These are phyloP conservation scores for Quercus lobata DNA, from an alignment of 331 rosid genomes.

Conservation along the genomic window DNA sequence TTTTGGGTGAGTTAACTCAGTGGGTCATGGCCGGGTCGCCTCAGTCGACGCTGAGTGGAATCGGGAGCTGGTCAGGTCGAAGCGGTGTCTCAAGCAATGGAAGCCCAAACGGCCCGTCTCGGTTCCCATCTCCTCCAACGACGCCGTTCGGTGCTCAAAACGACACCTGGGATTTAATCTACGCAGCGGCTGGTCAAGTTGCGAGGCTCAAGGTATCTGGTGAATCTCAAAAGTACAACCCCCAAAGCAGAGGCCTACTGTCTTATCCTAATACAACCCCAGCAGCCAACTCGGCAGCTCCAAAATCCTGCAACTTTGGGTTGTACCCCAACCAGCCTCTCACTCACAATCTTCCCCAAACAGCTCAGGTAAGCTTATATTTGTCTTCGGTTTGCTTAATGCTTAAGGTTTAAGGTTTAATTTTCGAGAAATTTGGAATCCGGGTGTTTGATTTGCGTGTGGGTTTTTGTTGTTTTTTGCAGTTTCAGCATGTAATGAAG, in stretches of 20 bases:
- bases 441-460: background rate
- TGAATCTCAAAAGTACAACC: slow-evolving; percentile 12
- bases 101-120: slow-evolving; percentile 61
- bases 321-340: slow-evolving; percentile 27
- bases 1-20: slow-evolving; percentile 2
- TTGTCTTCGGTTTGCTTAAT: background rate
- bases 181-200: slow-evolving; percentile 71
- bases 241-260: slow-evolving; percentile 19
- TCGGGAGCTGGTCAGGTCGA: slow-evolving; percentile 62
- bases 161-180: slow-evolving; percentile 66
- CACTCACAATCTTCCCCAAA: slow-evolving; percentile 10
- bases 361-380: slow-evolving; percentile 30
- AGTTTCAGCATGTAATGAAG: slow-evolving; percentile 37
- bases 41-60: slow-evolving; percentile 68
- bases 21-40: slow-evolving; percentile 56
- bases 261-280: background rate
- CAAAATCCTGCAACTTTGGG: background rate
- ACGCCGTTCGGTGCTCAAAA: slow-evolving; percentile 44
- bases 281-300: background rate
- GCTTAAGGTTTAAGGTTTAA: background rate
- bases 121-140: slow-evolving; percentile 67
- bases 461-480: background rate
- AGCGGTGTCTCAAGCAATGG: slow-evolving; percentile 49
- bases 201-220: slow-evolving; percentile 58
- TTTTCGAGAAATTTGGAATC: background rate